phyloP scores from a whole-genome alignment of 1,284 basidiomycete genomes.

The Irpex sp. region DNA sequence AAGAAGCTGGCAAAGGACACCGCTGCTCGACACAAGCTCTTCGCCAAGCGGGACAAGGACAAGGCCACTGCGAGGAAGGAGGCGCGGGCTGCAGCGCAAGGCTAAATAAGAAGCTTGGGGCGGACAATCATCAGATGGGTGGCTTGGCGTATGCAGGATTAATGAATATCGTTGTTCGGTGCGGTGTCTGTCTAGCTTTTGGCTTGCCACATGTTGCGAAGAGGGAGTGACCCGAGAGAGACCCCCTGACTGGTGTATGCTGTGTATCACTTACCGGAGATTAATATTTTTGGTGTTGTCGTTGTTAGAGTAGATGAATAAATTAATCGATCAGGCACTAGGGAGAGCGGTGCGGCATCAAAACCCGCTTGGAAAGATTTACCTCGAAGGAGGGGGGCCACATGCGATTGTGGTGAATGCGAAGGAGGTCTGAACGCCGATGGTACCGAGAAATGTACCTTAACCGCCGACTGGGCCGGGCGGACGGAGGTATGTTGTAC shows the following conservation, averaged over 20 bases:
- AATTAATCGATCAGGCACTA: neutral
- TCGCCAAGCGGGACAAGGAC: conserved; percentile 77
- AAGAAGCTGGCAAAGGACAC: conserved; percentile 74
- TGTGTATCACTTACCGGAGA: neutral
- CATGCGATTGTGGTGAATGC: neutral
- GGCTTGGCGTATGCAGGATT: neutral
- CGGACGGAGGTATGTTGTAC: neutral
- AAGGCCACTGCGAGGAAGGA: conserved; percentile 57
- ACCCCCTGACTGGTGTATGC: neutral
- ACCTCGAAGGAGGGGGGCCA: neutral
- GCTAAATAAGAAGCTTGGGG: neutral
- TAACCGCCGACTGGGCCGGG: neutral
- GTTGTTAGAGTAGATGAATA: neutral
- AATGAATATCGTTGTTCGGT: neutral
- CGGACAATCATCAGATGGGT: neutral
- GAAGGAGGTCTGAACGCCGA: neutral
- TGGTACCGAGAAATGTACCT: neutral
- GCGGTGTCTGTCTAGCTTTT: neutral
- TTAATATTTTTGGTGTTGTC: neutral
- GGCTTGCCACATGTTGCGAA: neutral
- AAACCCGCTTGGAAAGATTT: neutral
- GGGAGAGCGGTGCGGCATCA: neutral
- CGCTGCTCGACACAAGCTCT: conserved; percentile 71
- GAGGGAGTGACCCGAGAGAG: neutral
- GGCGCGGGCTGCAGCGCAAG: conserved; percentile 24